A percentile compares a stretch with the other conserved stretches of the same genome.
These are phyloP conservation scores for Aphanomyces euteiches DNA, from an alignment of 352 stramenopile genomes.

Conservation along the genomic window DNA sequence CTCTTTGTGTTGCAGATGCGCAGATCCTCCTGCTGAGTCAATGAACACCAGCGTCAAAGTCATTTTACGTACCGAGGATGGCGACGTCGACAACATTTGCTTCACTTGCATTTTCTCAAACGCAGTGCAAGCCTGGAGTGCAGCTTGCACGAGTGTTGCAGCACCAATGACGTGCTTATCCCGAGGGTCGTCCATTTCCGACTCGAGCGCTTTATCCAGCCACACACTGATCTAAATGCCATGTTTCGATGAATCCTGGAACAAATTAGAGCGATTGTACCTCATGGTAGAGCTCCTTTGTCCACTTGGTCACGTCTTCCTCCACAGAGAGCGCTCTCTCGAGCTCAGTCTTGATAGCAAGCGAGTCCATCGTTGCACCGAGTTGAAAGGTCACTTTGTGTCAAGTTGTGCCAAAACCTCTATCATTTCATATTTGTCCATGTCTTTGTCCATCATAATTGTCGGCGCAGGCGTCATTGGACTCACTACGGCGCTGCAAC, in stretches of 20 bases:
- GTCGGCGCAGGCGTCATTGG: slow-evolving; percentile 30
- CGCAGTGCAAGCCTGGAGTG: slow-evolving; percentile 17
- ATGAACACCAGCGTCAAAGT: background rate
- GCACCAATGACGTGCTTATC: slow-evolving; percentile 21
- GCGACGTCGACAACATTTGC: background rate
- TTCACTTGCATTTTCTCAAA: slow-evolving; percentile 27
- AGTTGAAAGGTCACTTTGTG: slow-evolving; percentile 8
- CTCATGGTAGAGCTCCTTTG: slow-evolving; percentile 21
- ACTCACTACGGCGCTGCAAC: slow-evolving; percentile 30
- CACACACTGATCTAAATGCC: slow-evolving; percentile 4
- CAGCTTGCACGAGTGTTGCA: slow-evolving; percentile 19
- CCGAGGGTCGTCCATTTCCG: slow-evolving; percentile 11
- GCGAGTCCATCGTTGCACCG: background rate
- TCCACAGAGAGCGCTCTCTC: slow-evolving; percentile 10
- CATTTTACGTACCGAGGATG: background rate
- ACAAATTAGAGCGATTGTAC: background rate
- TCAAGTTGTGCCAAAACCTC: slow-evolving; percentile 3
- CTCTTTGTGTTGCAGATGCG: slow-evolving; percentile 27
- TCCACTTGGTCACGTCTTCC: slow-evolving; percentile 10
- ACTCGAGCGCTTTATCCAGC: slow-evolving; percentile 20
- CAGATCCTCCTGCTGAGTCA: slow-evolving; percentile 14
- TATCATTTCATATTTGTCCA: background rate
- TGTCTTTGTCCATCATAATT: slow-evolving; percentile 21
- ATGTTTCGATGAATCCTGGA: background rate
- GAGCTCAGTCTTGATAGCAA: slow-evolving; percentile 20